Evolutionary conservation across 192 early-diverging fungal genomes (phyloP), one percentile per base, ranked within the genome.

Genomic region (Gryganskiella cystojenkinii): DNA sequence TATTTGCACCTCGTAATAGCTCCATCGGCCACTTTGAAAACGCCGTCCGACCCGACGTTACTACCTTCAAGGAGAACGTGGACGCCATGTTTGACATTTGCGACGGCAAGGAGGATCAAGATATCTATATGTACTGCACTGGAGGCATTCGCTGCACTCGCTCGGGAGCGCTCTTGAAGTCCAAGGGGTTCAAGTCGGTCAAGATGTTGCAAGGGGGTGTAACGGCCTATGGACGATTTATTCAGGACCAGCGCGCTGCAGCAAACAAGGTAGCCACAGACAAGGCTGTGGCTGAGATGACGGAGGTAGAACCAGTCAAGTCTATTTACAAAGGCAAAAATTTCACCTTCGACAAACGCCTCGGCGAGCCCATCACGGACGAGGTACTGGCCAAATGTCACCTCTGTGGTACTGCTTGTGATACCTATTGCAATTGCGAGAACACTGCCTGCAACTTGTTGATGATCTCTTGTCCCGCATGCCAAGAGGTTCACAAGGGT

Each of bases 71-170:
- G 52, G 91, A 88, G 20, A 90, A 89, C 27, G 84, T 94, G 61
- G 82, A 80, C 8, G 84, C 78, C 0, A 90, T 94, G 86, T 81
- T 89, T 25, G 81, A 84, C 0, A 82, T 94, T 64, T 85, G 84
- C 56, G 70, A 82, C 11, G 42, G 84, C 19, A 78, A 84, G 30
- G 80, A 83, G 37, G 82, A 88, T 40, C 80, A 89, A 52, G 89
- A 90, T 17, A 85, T 94, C 7, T 90, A 85, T 70, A 94, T 94
- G 93, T 94, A 94, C 60, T 94, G 93, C 72, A 93, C 93, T 6
- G 92, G 92, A 33, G 93, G 93, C n/a, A 94, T 94, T 54, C 84
- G 93, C 19, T 94, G 93, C 58, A 89, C 91, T 6, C 88, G 91
- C 25, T 92, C 93, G n/a, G 93, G 93, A 6, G 92, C 93, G 13